These are phyloP conservation scores for Rutstroemia sp. DNA, from an alignment of 2,329 filamentous ascomycete genomes.

Conservation along the genomic window DNA sequence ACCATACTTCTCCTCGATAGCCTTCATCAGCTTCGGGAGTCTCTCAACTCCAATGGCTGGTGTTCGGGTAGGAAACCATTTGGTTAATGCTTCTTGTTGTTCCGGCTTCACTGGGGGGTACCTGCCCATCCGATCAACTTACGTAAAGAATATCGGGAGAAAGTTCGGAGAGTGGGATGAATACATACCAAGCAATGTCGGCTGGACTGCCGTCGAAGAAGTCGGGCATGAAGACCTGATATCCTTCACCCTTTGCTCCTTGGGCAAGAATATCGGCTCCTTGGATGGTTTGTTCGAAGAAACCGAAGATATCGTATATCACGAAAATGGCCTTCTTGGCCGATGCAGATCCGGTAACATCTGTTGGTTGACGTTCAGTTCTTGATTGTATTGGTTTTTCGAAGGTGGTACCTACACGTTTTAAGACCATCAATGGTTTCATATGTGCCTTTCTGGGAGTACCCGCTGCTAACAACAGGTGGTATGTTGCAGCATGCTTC, in stretches of 20 bases:
- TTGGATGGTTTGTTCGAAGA: constrained; percentile 62
- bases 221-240: constrained; percentile 85
- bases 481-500: constrained; percentile 51
- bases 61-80: constrained; percentile 14
- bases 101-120: constrained; percentile 13
- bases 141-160: not conserved
- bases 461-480: constrained; percentile 45
- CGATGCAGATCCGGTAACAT: constrained; percentile 39
- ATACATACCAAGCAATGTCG: constrained; percentile 41
- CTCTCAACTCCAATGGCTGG: constrained; percentile 34
- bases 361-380: constrained; percentile 4
- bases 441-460: constrained; percentile 47
- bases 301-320: constrained; percentile 59
- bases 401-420: constrained; percentile 34
- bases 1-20: constrained; percentile 42
- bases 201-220: constrained; percentile 62
- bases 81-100: constrained; percentile 4
- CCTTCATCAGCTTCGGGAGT: constrained; percentile 40
- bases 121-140: not conserved
- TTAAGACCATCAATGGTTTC: constrained; percentile 47
- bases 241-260: constrained; percentile 40
- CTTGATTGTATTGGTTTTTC: not conserved
- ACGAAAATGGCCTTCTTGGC: constrained; percentile 51
- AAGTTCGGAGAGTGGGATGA: not conserved
- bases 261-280: constrained; percentile 58